Percentiles rank a stretch among this genome's conserved stretches.
These are phyloP conservation scores for Trichoderma reesei DNA, from an alignment of 495 filamentous ascomycete species.

Conservation along the genomic window DNA sequence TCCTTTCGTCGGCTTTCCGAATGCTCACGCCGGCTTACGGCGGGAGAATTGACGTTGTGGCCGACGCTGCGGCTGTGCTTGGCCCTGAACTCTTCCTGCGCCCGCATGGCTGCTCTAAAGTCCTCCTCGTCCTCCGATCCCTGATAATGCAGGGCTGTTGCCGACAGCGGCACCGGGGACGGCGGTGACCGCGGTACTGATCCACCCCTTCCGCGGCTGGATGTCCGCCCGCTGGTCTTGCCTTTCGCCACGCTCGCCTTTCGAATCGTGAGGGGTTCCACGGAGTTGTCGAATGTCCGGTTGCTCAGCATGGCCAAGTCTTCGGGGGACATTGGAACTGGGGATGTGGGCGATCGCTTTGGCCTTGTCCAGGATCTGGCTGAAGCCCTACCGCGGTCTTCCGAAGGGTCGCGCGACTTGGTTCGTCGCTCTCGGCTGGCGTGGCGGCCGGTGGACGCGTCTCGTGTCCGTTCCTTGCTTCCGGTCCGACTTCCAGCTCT, in stretches of 20 bases:
- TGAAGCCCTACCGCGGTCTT: constrained; percentile 55
- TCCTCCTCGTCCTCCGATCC: constrained; percentile 49
- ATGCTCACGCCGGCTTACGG: constrained; percentile 40
- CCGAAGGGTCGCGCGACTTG: constrained; percentile 49
- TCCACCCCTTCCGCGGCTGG: constrained; percentile 40
- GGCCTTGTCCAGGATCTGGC: constrained; percentile 58
- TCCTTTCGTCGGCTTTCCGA: constrained; percentile 41
- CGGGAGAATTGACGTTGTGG: constrained; percentile 33
- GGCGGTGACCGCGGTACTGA: constrained; percentile 62
- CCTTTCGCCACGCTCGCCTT: constrained; percentile 29
- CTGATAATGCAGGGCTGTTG: constrained; percentile 30
- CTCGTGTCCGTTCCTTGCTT: constrained; percentile 47
- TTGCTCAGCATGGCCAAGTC: constrained; percentile 54
- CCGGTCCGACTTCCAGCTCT: constrained; percentile 38
- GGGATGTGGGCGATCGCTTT: constrained; percentile 82
- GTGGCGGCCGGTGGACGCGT: constrained; percentile 26
- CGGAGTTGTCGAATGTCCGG: constrained; percentile 23
- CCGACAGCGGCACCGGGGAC: constrained; percentile 62
- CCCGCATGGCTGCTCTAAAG: constrained; percentile 48
- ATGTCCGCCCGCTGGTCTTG: constrained; percentile 24
- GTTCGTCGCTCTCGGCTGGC: constrained; percentile 40
- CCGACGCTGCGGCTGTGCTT: constrained; percentile 50
- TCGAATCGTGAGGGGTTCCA: constrained; percentile 33
- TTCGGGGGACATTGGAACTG: constrained; percentile 85
- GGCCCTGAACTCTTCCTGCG: constrained; percentile 50